Conservation (phyloP, 106 monocot genomes). For the Dendrobium chrysotoxum region DNA sequence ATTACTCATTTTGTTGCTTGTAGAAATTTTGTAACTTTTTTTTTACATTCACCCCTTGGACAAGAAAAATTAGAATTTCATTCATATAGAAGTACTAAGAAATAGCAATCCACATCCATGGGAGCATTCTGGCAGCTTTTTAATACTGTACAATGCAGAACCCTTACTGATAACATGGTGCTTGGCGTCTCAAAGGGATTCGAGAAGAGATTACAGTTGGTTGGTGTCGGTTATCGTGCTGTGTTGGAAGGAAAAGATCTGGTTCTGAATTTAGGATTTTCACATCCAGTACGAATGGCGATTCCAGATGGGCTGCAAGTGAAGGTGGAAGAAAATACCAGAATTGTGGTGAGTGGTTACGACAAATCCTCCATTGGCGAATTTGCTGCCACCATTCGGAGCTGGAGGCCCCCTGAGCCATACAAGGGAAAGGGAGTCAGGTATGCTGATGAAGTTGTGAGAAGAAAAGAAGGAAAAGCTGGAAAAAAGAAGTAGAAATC, state of each 20-base stretch:
- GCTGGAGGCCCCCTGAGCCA: constrained; percentile 95
- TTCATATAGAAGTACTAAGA: too few species aligned
- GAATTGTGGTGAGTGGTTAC: constrained; percentile 61
- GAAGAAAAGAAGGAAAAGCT: constrained; percentile 95
- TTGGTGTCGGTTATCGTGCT: constrained; percentile 91
- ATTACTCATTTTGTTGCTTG: neutral
- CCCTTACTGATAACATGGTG: constrained; percentile 93
- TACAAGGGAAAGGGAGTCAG: constrained; percentile 93
- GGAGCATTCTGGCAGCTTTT: too few species aligned
- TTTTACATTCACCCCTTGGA: neutral
- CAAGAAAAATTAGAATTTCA: too few species aligned
- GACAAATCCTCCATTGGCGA: constrained; percentile 79
- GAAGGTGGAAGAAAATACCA: constrained; percentile 90
- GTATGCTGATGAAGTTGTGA: constrained; percentile 85
- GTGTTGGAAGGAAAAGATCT: constrained; percentile 68
- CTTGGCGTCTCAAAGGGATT: constrained; percentile 93
- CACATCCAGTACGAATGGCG: constrained; percentile 83
- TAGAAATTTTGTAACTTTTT: neutral
- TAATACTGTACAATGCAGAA: constrained; percentile 32
- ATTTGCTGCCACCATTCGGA: constrained; percentile 78
- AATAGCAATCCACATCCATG: too few species aligned
- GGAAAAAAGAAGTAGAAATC: constrained; percentile 92
- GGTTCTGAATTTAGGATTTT: constrained; percentile 82
- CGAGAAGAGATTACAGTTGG: constrained; percentile 74
- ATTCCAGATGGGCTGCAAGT: constrained; percentile 69